Percentiles rank a stretch among this genome's conserved stretches.
Conservation (phyloP, 2,329 filamentous ascomycete species). For the Tolypocladium inflatum region DNA sequence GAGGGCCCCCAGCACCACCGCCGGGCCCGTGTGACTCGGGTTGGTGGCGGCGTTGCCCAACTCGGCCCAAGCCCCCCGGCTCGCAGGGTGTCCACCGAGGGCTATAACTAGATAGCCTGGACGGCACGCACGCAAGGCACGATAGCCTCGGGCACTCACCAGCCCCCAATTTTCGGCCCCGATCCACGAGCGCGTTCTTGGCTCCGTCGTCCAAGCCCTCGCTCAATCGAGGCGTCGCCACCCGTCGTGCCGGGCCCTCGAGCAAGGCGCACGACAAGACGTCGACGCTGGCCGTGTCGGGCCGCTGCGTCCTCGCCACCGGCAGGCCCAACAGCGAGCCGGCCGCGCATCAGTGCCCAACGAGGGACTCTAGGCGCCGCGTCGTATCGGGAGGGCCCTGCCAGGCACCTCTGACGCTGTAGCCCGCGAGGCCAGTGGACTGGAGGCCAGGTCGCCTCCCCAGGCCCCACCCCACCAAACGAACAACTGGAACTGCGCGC, state of each 20-base stretch:
- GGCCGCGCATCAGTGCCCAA: background rate
- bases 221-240: background rate
- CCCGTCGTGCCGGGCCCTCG: background rate
- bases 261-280: too few species aligned
- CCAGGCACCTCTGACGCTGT: background rate
- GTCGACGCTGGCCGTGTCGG: background rate
- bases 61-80: background rate
- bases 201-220: background rate
- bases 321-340: background rate
- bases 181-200: background rate
- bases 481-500: background rate
- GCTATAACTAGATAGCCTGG: background rate
- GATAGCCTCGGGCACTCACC: background rate
- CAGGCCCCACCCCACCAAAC: background rate
- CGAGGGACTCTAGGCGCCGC: background rate
- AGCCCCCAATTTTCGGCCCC: background rate
- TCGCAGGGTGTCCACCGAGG: background rate
- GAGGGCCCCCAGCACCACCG: background rate
- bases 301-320: background rate
- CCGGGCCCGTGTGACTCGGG: background rate
- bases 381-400: background rate
- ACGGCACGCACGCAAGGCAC: too few species aligned
- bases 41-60: background rate
- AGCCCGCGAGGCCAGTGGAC: slow-evolving; percentile 5
- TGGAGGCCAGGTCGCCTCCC: background rate